Conservation (phyloP, 2,329 filamentous ascomycete species). For the Cercospora beticola region DNA sequence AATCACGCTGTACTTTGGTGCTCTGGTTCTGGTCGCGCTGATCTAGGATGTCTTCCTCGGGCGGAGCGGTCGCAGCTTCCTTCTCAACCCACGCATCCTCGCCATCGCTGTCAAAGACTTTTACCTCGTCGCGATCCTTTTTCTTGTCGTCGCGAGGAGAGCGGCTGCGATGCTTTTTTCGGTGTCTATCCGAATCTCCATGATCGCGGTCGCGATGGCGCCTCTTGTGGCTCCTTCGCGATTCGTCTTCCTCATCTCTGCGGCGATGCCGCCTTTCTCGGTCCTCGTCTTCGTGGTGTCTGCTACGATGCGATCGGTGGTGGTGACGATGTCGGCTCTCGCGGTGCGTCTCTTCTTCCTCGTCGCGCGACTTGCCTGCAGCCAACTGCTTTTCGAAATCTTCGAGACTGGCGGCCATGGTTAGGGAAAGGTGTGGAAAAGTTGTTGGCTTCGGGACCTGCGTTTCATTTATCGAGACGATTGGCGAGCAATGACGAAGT, state of each 20-base stretch:
- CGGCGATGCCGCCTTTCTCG: constrained; percentile 50
- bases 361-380: constrained; percentile 52
- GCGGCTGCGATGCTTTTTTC: constrained; percentile 33
- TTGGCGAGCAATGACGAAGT: constrained; percentile 1
- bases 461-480: neutral
- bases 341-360: constrained; percentile 63
- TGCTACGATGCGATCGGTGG: constrained; percentile 46
- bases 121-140: constrained; percentile 27
- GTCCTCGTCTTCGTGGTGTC: constrained; percentile 43
- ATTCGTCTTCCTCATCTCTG: constrained; percentile 2
- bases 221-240: neutral
- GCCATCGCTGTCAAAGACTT: constrained; percentile 43
- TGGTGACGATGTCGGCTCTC: constrained; percentile 40
- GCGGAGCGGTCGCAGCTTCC: constrained; percentile 43
- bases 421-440: neutral
- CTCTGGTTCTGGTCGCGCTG: constrained; percentile 42
- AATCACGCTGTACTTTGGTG: constrained; percentile 64
- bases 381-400: constrained; percentile 79
- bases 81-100: constrained; percentile 51
- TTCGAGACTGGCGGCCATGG: constrained; percentile 55
- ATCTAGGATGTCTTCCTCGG: constrained; percentile 48
- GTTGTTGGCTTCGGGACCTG: neutral
- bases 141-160: constrained; percentile 38
- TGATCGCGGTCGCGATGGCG: constrained; percentile 49
- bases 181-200: constrained; percentile 39